Percentiles rank a stretch among this genome's conserved stretches.
These are phyloP conservation scores for Solanum corneliomulleri DNA, from an alignment of 257 asterid genomes.

Conservation along the genomic window DNA sequence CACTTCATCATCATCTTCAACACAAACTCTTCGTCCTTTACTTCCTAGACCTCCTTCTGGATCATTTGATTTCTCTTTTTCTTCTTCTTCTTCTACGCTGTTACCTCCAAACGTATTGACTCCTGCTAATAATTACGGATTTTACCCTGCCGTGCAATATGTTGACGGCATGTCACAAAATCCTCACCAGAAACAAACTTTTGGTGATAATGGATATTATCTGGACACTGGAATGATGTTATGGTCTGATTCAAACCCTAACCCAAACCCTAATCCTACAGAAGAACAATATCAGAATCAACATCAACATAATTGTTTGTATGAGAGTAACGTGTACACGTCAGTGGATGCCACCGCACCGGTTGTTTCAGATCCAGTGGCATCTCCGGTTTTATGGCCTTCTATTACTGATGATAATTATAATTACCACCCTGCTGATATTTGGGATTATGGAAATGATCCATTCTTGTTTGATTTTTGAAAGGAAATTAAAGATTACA, in stretches of 20 bases:
- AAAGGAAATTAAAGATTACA: not conserved
- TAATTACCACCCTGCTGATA: slow-evolving; percentile 24
- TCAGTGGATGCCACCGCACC: slow-evolving; percentile 11
- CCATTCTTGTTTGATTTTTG: slow-evolving; percentile 49
- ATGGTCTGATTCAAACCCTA: slow-evolving; percentile 17
- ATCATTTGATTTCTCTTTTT: slow-evolving; percentile 16
- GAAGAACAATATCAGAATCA: slow-evolving; percentile 2
- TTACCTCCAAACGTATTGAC: not conserved
- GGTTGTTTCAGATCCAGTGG: slow-evolving; percentile 19
- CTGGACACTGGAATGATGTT: not conserved
- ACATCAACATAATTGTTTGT: slow-evolving; percentile 1
- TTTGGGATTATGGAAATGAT: slow-evolving; percentile 64
- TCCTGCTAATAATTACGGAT: slow-evolving; percentile 16
- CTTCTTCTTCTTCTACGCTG: not conserved
- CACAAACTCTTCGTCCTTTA: slow-evolving; percentile 66
- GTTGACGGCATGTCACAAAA: slow-evolving; percentile 12
- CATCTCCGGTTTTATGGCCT: slow-evolving; percentile 48
- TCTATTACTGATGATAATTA: slow-evolving; percentile 50
- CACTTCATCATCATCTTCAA: slow-evolving; percentile 15
- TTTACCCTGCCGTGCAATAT: slow-evolving; percentile 41
- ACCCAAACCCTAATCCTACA: slow-evolving; percentile 24
- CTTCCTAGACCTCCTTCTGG: slow-evolving; percentile 87
- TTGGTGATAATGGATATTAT: not conserved
- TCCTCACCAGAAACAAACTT: slow-evolving; percentile 2
- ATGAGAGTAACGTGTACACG: slow-evolving; percentile 30